Base-by-base conservation (phyloP, 805 yeast species). In the Ogataea dorogensis region DNA sequence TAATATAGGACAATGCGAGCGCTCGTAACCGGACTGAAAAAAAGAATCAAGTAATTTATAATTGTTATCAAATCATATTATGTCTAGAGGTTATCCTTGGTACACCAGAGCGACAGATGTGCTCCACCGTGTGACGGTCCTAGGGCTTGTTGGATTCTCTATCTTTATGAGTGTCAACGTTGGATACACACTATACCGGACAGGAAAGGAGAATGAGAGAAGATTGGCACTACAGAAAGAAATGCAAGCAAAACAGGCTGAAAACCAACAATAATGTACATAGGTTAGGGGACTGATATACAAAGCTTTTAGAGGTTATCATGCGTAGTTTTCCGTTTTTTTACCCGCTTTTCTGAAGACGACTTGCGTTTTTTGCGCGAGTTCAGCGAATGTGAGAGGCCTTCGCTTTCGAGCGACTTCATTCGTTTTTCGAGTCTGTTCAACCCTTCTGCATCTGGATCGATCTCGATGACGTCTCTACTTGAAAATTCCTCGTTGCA, bases 81-180 rank as follows among this genome's bases (percentile, higher is more conserved):
- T 71, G 77, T 61, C 76, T 16, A 63, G 60, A 51, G 66, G 67
- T 51, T 74, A 75, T 55, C 85, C 89, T 30, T 83, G 91, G 91
- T 82, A 82, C 58, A 77, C 82, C 2, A 79, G 76, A 58, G 77
- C 74, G 3, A 75, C 86, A 2, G 91, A 83, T 58, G 72, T 82
- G 26, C 73, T 71, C 17, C 91, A 83, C 60, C 80, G 91, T 63
- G 58, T 81, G 41, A 79, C 86, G 0, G 88, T 83, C 28, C 56
- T 82, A 15, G 71, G 82, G 3, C 65, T 83, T 19, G 73, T 79
- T 14, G 89, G 89, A 8, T 55, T 60, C 43, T 58, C 68, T 2
- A 38, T 56, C 34, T 75, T 72, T 56, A 69, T 77, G 70, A 50
- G 67, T 8, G 73, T 70, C 19, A 79, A 78, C 39, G 65, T 77